phyloP scores from a whole-genome alignment of 192 early-diverging fungal genomes.

The Coemansia sp. region DNA sequence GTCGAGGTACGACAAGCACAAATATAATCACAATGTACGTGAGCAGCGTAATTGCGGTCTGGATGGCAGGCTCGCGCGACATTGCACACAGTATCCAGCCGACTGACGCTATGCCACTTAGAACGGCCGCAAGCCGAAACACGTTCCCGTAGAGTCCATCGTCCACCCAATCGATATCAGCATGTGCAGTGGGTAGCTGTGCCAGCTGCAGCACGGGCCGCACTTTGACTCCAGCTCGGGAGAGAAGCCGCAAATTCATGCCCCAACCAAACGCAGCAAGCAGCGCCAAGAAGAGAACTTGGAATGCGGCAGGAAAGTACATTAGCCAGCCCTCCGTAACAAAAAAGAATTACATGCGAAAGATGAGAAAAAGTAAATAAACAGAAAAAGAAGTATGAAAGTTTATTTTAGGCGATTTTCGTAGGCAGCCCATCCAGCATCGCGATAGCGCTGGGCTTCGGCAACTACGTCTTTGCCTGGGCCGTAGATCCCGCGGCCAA shows the following conservation, averaged over 20 bases:
- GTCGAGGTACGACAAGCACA: constrained; percentile 33
- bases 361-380: neutral
- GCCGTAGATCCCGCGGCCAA: constrained; percentile 96
- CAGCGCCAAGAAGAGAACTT: constrained; percentile 40
- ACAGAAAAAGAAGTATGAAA: neutral
- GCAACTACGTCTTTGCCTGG: constrained; percentile 64
- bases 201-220: constrained; percentile 39
- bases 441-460: constrained; percentile 82
- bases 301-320: constrained; percentile 48
- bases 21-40: constrained; percentile 28
- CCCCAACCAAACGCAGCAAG: constrained; percentile 48
- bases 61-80: constrained; percentile 6
- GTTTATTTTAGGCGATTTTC: constrained; percentile 53
- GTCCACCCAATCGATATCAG: neutral
- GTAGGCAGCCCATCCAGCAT: constrained; percentile 97
- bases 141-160: constrained; percentile 20
- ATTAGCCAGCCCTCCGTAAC: constrained; percentile 4
- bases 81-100: constrained; percentile 34
- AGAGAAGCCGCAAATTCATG: constrained; percentile 39
- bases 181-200: constrained; percentile 7
- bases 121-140: constrained; percentile 21
- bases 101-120: constrained; percentile 14
- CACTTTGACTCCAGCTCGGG: constrained; percentile 29
- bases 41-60: constrained; percentile 27
- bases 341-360: constrained; percentile 1